Evolutionary conservation across 306 rosid species (phyloP).

Genomic region (Lablab purpureus): DNA sequence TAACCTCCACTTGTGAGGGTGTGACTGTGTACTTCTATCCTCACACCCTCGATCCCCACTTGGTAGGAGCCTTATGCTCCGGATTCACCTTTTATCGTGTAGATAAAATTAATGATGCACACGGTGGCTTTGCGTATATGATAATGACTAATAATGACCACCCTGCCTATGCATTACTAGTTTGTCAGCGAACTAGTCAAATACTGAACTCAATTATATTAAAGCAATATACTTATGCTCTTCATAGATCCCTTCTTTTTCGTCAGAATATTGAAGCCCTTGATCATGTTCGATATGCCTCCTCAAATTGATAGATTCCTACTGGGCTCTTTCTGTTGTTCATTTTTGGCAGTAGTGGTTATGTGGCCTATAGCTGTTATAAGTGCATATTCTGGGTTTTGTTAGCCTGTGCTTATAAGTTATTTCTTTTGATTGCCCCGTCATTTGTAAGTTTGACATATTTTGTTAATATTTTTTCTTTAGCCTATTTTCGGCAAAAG

Average conservation of each 20-base stretch:
- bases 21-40: background rate
- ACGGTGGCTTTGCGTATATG: background rate
- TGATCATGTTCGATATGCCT: background rate
- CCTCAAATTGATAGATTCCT: background rate
- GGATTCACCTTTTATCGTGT: background rate
- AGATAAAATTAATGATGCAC: background rate
- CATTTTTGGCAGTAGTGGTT: background rate
- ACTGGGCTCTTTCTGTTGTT: background rate
- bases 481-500: conserved; percentile 89
- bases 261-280: background rate
- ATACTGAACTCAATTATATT: background rate
- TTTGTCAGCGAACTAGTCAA: background rate
- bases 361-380: background rate
- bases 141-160: too few species aligned
- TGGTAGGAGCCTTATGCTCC: background rate
- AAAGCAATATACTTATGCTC: background rate
- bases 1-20: background rate
- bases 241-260: background rate
- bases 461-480: conserved; percentile 12
- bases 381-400: conserved; percentile 11
- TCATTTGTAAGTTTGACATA: conserved; percentile 25
- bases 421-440: conserved; percentile 19
- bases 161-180: background rate
- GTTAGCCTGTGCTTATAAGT: background rate
- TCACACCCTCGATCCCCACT: background rate